A percentile compares a stretch with the other conserved stretches of the same genome.
phyloP scores from a whole-genome alignment of 2,329 filamentous ascomycete genomes.

The Hymenoscyphus salicellus region DNA sequence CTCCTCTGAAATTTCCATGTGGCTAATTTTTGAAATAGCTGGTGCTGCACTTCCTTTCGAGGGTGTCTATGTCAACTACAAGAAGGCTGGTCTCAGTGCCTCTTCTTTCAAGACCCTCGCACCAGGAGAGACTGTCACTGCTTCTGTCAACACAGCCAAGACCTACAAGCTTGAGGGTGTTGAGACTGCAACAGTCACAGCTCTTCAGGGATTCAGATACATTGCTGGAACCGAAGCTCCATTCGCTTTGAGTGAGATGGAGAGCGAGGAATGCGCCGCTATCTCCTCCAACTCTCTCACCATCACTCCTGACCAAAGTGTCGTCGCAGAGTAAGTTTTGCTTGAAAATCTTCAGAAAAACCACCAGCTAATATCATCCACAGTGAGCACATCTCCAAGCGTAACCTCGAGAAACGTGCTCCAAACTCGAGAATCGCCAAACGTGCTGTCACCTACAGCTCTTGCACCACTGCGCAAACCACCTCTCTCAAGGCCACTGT shows the following conservation, averaged over 20 bases:
- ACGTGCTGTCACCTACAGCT: conserved; percentile 24
- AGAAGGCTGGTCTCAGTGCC: conserved; percentile 17
- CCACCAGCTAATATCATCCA: background rate
- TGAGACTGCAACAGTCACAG: conserved; percentile 21
- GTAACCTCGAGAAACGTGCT: background rate
- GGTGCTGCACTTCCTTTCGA: conserved; percentile 24
- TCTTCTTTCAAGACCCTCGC: conserved; percentile 24
- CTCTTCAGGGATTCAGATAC: conserved; percentile 29
- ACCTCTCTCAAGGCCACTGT: conserved; percentile 22
- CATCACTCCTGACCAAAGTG: conserved; percentile 27
- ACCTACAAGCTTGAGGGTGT: conserved; percentile 26
- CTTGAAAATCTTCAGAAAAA: background rate
- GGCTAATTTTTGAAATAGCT: conserved; percentile 10
- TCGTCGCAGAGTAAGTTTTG: conserved; percentile 21
- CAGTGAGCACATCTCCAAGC: conserved; percentile 20
- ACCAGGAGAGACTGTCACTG: conserved; percentile 25
- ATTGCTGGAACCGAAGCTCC: conserved; percentile 21
- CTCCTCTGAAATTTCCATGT: background rate
- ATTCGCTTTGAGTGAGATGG: conserved; percentile 12
- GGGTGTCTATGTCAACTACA: conserved; percentile 28
- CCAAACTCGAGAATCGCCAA: conserved; percentile 24
- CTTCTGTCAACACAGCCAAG: conserved; percentile 26
- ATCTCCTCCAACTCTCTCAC: conserved; percentile 20
- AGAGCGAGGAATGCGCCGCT: conserved; percentile 14
- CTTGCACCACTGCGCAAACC: conserved; percentile 21